phyloP scores from a whole-genome alignment of 306 rosid genomes.

The Rosa lucieae region DNA sequence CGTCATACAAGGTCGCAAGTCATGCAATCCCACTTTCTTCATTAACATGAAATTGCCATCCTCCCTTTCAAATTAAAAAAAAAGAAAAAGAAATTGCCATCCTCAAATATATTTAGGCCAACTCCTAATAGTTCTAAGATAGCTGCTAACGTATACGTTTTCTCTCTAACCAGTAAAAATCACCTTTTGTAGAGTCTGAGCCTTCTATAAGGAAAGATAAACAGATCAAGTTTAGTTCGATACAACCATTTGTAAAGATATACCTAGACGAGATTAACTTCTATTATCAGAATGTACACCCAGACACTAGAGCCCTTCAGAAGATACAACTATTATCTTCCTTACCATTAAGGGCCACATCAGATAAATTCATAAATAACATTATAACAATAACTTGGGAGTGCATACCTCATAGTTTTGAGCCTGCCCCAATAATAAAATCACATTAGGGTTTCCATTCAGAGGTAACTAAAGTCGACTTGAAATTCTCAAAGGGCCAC shows the following conservation, averaged over 20 bases:
- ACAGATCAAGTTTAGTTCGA: neutral
- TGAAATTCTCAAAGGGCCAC: neutral
- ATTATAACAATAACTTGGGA: neutral
- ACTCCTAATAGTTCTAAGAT: neutral
- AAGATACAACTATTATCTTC: neutral
- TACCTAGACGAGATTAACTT: neutral
- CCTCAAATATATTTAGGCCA: neutral
- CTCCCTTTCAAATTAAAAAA: too few relatives aligned
- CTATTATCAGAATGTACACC: neutral
- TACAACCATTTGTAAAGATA: neutral
- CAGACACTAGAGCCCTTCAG: neutral
- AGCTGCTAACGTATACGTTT: neutral
- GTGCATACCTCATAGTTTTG: neutral
- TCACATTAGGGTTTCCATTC: neutral
- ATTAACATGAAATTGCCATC: neutral
- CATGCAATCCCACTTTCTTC: neutral
- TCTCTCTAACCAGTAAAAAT: neutral
- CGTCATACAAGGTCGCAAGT: neutral
- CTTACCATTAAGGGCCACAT: neutral
- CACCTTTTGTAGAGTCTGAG: neutral
- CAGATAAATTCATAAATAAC: too few relatives aligned
- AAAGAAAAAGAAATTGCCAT: too few relatives aligned
- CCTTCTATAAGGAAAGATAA: neutral
- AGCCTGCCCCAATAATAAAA: neutral
- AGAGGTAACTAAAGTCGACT: neutral